Conservation (phyloP, 139 green algal genomes). For the Ettlia oleoabundans region DNA sequence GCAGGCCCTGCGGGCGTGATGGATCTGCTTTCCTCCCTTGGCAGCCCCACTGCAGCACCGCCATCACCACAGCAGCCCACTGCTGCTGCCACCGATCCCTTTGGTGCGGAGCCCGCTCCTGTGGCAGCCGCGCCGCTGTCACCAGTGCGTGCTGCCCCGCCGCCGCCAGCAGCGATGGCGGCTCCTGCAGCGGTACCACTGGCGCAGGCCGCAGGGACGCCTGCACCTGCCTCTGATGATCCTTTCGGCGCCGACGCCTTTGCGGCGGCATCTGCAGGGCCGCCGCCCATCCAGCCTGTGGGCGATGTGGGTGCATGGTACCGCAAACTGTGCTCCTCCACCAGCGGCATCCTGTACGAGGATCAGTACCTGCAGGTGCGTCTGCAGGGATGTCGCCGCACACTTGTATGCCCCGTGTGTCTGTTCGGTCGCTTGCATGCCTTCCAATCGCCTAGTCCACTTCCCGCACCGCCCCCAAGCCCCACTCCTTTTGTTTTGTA, state of each 20-base stretch:
- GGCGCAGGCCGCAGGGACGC: not conserved
- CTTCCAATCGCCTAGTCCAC: too few relatives aligned
- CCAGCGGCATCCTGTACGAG: constrained; percentile 94
- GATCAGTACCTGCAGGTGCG: constrained; percentile 88
- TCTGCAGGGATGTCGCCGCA: not conserved
- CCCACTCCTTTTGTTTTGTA: too few relatives aligned
- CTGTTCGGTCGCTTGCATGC: too few relatives aligned
- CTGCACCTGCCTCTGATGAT: not conserved
- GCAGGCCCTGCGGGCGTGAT: constrained; percentile 25
- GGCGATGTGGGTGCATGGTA: constrained; percentile 74
- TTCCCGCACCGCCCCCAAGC: too few relatives aligned
- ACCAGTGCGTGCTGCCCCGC: not conserved
- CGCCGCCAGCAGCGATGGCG: not conserved
- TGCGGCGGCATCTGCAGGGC: constrained; percentile 4
- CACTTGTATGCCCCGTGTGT: not conserved
- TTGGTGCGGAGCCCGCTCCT: not conserved
- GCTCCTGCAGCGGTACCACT: not conserved
- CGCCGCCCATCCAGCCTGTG: constrained; percentile 46
- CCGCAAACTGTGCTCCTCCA: constrained; percentile 52
- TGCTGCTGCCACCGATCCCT: constrained; percentile 9
- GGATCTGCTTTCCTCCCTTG: constrained; percentile 39
- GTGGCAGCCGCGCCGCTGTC: not conserved
- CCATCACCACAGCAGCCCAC: not conserved
- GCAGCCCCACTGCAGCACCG: not conserved
- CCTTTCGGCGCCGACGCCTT: constrained; percentile 32